Evolutionary conservation across 352 stramenopile genomes (phyloP).

Genomic region (Pythium brachiatum): DNA sequence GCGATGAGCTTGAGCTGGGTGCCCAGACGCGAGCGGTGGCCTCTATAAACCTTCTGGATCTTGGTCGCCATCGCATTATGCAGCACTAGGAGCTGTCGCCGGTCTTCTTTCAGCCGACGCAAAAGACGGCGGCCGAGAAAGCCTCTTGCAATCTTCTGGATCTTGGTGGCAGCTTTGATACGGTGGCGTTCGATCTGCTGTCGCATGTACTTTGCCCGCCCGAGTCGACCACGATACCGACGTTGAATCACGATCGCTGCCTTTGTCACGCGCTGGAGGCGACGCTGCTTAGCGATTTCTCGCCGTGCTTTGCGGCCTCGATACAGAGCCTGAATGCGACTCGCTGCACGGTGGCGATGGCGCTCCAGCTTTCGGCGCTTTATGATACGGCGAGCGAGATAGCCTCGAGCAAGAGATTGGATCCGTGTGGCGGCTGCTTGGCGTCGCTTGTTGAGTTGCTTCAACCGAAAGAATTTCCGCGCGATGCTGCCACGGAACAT

Average conservation of each 20-base stretch:
- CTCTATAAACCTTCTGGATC: slow-evolving; percentile 74
- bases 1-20: slow-evolving; percentile 69
- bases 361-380: slow-evolving; percentile 26
- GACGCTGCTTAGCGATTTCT: slow-evolving; percentile 26
- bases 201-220: slow-evolving; percentile 58
- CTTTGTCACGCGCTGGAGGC: slow-evolving; percentile 29
- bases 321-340: slow-evolving; percentile 55
- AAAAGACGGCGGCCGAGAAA: slow-evolving; percentile 37
- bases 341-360: slow-evolving; percentile 39
- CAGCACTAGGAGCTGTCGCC: slow-evolving; percentile 25
- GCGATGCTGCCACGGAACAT: slow-evolving; percentile 56
- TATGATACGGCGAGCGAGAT: slow-evolving; percentile 30
- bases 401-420: slow-evolving; percentile 44
- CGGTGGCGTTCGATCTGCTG: slow-evolving; percentile 54
- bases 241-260: slow-evolving; percentile 65
- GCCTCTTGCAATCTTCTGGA: slow-evolving; percentile 50
- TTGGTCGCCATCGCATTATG: slow-evolving; percentile 44
- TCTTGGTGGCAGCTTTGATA: slow-evolving; percentile 40
- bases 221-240: slow-evolving; percentile 64
- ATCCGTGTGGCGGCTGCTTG: slow-evolving; percentile 51
- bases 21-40: slow-evolving; percentile 62
- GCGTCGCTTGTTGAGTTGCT: slow-evolving; percentile 37
- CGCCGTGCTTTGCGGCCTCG: slow-evolving; percentile 47
- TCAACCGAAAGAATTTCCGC: slow-evolving; percentile 61
- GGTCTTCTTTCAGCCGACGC: slow-evolving; percentile 31